Conservation (phyloP, 345 rosid species). For the Fremontodendron californicum region DNA sequence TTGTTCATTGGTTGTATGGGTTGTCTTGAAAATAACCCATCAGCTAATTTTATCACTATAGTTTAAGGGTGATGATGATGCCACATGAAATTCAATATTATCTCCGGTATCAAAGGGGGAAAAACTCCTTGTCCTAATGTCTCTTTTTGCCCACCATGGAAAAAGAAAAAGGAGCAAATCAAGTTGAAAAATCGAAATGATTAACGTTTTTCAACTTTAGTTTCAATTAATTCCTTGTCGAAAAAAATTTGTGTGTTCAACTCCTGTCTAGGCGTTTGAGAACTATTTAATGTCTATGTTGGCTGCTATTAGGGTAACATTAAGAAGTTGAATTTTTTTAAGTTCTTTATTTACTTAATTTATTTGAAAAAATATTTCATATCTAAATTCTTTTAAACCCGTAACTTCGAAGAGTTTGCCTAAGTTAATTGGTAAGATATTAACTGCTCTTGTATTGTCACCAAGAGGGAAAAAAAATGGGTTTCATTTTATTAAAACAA, state of each 20-base stretch:
- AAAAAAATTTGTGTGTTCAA: too few relatives aligned
- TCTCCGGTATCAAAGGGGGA: neutral
- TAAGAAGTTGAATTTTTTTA: too few relatives aligned
- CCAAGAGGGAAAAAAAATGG: too few relatives aligned
- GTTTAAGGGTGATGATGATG: constrained; percentile 3
- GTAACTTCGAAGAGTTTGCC: too few relatives aligned
- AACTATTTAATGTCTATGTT: neutral
- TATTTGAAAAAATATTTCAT: too few relatives aligned
- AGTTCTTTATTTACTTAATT: too few relatives aligned
- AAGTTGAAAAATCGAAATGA: neutral
- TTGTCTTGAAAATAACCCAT: constrained; percentile 15
- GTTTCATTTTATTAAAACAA: neutral
- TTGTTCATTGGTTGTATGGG: neutral
- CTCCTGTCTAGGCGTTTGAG: too few relatives aligned
- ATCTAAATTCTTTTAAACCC: too few relatives aligned
- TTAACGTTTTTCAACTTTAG: too few relatives aligned
- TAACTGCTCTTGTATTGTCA: too few relatives aligned
- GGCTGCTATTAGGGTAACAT: neutral
- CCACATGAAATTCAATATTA: neutral
- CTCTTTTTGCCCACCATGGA: neutral
- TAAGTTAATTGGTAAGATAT: too few relatives aligned
- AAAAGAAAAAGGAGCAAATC: neutral
- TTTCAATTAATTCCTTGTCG: too few relatives aligned
- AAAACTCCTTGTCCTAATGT: neutral
- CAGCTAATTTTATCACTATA: neutral